Percentiles rank a stretch among this genome's conserved stretches.
These are phyloP conservation scores for Marasmius sp. DNA, from an alignment of 1,284 basidiomycete species.

Conservation along the genomic window DNA sequence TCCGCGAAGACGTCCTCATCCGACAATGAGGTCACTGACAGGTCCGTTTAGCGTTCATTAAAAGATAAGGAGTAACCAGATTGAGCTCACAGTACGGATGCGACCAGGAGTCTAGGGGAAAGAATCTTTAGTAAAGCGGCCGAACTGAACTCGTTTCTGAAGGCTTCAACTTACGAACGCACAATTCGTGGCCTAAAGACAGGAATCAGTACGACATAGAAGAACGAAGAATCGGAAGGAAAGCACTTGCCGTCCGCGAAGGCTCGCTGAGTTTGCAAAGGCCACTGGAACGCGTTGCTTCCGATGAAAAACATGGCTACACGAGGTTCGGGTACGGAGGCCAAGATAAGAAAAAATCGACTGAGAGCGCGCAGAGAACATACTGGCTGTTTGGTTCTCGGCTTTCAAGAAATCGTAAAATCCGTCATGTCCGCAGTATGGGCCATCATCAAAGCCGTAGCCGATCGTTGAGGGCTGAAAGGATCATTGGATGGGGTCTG, in stretches of 20 bases:
- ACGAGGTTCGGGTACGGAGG: neutral
- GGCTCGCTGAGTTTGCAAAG: constrained; percentile 67
- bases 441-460: constrained; percentile 69
- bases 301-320: constrained; percentile 76
- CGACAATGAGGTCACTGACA: constrained; percentile 62
- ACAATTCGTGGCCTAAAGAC: constrained; percentile 56
- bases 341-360: neutral
- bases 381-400: constrained; percentile 71
- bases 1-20: constrained; percentile 80
- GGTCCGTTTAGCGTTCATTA: neutral
- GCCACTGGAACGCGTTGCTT: constrained; percentile 73
- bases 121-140: neutral
- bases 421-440: constrained; percentile 66
- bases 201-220: neutral
- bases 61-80: neutral
- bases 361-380: constrained; percentile 19
- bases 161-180: constrained; percentile 43
- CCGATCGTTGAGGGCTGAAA: constrained; percentile 59
- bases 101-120: constrained; percentile 52
- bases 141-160: neutral
- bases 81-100: constrained; percentile 49
- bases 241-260: constrained; percentile 43
- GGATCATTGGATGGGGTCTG: neutral
- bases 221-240: neutral
- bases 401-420: constrained; percentile 64